Base-by-base conservation (phyloP, 2,329 filamentous ascomycete genomes). In the Dothideomycetidae sp. region DNA sequence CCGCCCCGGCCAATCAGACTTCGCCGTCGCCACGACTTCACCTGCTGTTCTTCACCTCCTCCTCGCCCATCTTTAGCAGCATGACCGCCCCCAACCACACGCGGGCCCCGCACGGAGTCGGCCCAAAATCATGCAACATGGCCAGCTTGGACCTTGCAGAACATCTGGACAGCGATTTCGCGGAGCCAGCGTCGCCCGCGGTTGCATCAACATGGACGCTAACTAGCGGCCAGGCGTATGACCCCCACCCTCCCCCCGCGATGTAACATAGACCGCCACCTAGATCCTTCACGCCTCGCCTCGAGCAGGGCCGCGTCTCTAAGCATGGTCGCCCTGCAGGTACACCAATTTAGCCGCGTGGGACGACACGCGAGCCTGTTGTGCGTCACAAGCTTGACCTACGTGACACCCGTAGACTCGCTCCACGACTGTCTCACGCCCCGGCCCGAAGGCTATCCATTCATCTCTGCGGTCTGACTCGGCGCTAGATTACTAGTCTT, bases 311-410 rank as follows among this genome's bases (percentile, higher is more conserved):
- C 16, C 9, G 29, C 12, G 16, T 31, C n/a, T n/a, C n/a, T n/a
- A n/a, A n/a, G n/a, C n/a, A n/a, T n/a, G n/a, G n/a, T n/a, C n/a
- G n/a, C n/a, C n/a, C 26, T 37, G 35, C 35, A 37, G 35, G 35
- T 17, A 37, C 35, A 37, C 35, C 16, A 16, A 37, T 31, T 31
- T 29, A 37, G 28, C 28, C 14, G 29, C 28, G 14, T 37, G 13
- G 13, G 12, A 21, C 12, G 21, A 37, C 14, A 29, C 21, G 17
- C 21, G n/a, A n/a, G n/a, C n/a, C n/a, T n/a, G n/a, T n/a, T n/a
- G 26, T 37, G 35, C 35, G 28, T 37, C 35, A 37, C 35, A 37
- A 37, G 28, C 35, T n/a, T 31, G 16, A 16, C 18, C 33, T 37
- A 14, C 21, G 21, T 26, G 21, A 26, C 21, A 26, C n/a, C n/a